Base-by-base conservation (phyloP, 352 stramenopile species). In the Globisporangium paroecandrum region DNA sequence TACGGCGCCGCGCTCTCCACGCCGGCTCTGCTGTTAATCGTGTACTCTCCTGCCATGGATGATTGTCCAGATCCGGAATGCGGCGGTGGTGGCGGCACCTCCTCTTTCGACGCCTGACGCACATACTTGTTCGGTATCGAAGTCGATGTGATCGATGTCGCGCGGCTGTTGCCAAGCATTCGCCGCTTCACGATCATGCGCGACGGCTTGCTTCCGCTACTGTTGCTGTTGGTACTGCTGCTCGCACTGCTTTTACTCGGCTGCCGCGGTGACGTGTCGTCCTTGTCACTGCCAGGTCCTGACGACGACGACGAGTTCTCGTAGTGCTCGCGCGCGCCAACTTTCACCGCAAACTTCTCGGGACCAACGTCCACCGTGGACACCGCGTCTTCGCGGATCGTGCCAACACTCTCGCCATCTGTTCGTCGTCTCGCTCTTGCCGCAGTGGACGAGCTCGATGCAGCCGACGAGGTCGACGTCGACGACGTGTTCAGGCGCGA, bases 151-250 rank as follows among this genome's bases (percentile, higher is more conserved):
- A 67, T 61, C 1, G 66, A 68, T 29, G 58, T 64, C 6, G 66
- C 5, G 74, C 71, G 4, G 65, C 74, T 61, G 74, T 80, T 55
- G 70, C 70, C 18, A 27, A 68, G 59, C 22, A 62, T 68, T 22
- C 77, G 70, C 32, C 77, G 68, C 68, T 85, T 85, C 15, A 85
- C 77, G 10, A 85, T 79, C 76, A 85, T 85, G 13, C 79, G 70
- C 7, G 79, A 88, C 18, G 77, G 79, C 41, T 85, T 85, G 46
- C 63, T 76, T 1, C 61, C 72, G 38, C 32, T 69, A 46, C 7
- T 77, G 66, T 65, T 73, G 62, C 53, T 64, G 72, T 59, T 68
- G 59, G 38, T 65, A 67, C 27, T 70, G 64, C 15, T 79, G 64
- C 38, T 69, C 64, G 29, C 51, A 25, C 6, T 63, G 55, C 29